Percentiles rank a stretch among this genome's conserved stretches.
phyloP scores from a whole-genome alignment of 1,284 basidiomycete genomes.

The Tausonia pullulans region DNA sequence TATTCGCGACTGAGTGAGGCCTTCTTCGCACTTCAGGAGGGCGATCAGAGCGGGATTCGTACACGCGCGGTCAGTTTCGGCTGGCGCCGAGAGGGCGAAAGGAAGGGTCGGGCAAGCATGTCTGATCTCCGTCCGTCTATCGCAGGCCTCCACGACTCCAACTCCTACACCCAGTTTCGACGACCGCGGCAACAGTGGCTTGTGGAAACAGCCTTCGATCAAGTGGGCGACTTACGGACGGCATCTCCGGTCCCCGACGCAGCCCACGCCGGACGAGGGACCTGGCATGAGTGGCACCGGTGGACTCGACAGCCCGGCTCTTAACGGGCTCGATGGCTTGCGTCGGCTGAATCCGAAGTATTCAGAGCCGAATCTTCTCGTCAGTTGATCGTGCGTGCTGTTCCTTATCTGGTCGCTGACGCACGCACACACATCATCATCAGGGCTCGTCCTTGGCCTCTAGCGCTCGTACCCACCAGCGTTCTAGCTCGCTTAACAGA shows the following conservation, averaged over 20 bases:
- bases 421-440: neutral
- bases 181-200: too few relatives aligned
- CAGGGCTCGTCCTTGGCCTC: neutral
- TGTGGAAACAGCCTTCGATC: slow-evolving; percentile 57
- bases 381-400: neutral
- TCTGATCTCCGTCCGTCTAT: slow-evolving; percentile 2
- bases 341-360: neutral
- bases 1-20: slow-evolving; percentile 54
- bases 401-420: neutral
- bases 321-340: neutral
- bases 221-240: slow-evolving; percentile 62
- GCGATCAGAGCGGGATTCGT: slow-evolving; percentile 30
- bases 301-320: neutral
- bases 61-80: slow-evolving; percentile 23
- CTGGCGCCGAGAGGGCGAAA: too few relatives aligned
- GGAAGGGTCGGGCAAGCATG: too few relatives aligned
- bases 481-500: neutral
- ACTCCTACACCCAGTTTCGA: neutral
- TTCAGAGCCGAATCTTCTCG: slow-evolving; percentile 1
- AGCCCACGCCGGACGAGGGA: slow-evolving; percentile 40
- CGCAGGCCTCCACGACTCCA: too few relatives aligned
- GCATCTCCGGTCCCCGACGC: slow-evolving; percentile 56
- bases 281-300: neutral
- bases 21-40: slow-evolving; percentile 36
- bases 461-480: neutral